A percentile compares a stretch with the other conserved stretches of the same genome.
These are phyloP conservation scores for Mycogone perniciosa DNA, from an alignment of 2,329 filamentous ascomycete species.

Conservation along the genomic window DNA sequence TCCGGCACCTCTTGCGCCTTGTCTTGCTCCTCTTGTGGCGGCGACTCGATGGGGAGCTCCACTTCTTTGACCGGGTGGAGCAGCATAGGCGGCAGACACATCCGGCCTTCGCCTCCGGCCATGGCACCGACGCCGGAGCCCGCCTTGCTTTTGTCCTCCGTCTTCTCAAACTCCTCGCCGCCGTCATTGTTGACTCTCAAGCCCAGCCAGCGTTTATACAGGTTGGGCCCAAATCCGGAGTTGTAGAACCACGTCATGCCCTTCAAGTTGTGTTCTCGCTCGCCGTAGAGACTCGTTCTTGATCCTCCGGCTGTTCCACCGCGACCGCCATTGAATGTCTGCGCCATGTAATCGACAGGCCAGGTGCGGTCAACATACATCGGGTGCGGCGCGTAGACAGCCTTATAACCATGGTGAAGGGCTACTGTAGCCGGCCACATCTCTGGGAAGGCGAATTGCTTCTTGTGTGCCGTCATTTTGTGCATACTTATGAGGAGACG, in stretches of 20 bases:
- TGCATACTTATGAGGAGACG: conserved; percentile 83
- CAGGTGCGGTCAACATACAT: conserved; percentile 82
- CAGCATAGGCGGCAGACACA: conserved; percentile 87
- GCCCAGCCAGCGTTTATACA: conserved; percentile 84
- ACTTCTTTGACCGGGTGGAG: conserved; percentile 82
- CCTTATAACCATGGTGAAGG: conserved; percentile 87
- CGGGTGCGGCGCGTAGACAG: conserved; percentile 84
- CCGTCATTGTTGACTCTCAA: conserved; percentile 72
- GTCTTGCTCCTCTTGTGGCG: conserved; percentile 39
- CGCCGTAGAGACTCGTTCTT: conserved; percentile 67
- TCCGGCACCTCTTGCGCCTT: conserved; percentile 27
- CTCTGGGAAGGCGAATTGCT: conserved; percentile 88
- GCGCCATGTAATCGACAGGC: conserved; percentile 71
- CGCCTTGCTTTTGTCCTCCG: conserved; percentile 45
- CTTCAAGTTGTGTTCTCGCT: conserved; percentile 81
- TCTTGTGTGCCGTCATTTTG: conserved; percentile 74
- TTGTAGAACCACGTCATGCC: conserved; percentile 93
- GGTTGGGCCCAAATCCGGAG: conserved; percentile 68
- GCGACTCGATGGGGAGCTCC: conserved; percentile 56
- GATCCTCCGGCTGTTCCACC: conserved; percentile 71
- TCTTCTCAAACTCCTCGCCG: conserved; percentile 68
- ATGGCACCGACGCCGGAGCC: conserved; percentile 45
- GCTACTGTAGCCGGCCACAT: conserved; percentile 92
- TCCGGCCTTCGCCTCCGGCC: conserved; percentile 68
- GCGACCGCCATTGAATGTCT: conserved; percentile 71